Conservation (phyloP, 208 protist genomes). For the Wallacemonas sp. region DNA sequence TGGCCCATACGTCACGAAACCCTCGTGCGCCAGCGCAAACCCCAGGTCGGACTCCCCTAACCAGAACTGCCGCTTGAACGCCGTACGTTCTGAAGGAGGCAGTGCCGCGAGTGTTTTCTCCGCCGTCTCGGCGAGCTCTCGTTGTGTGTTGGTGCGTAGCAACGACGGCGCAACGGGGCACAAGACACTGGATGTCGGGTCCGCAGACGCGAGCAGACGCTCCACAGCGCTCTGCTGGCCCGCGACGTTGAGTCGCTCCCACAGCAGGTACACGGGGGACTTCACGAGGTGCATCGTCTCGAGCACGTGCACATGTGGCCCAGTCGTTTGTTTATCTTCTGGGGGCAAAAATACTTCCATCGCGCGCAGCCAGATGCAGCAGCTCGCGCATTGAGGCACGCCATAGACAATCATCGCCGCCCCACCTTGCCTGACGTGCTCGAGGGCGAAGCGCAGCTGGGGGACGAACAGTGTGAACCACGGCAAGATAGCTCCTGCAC, state of each 20-base stretch:
- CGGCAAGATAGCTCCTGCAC: slow-evolving; percentile 30
- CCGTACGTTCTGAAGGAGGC: background rate
- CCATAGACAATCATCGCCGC: slow-evolving; percentile 76
- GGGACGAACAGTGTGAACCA: slow-evolving; percentile 80
- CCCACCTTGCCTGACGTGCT: slow-evolving; percentile 40
- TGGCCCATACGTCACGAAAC: slow-evolving; percentile 31
- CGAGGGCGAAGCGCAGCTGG: slow-evolving; percentile 55
- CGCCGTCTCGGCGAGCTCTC: background rate
- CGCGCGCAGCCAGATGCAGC: slow-evolving; percentile 55
- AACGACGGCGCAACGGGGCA: slow-evolving; percentile 7
- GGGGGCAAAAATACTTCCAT: slow-evolving; percentile 22
- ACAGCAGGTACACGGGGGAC: slow-evolving; percentile 67
- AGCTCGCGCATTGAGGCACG: slow-evolving; percentile 65
- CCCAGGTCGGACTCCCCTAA: slow-evolving; percentile 63
- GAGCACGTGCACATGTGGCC: slow-evolving; percentile 23
- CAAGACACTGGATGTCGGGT: slow-evolving; percentile 1
- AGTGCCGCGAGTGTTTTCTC: background rate
- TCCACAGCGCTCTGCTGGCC: background rate
- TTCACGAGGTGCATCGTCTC: slow-evolving; percentile 78
- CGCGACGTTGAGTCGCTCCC: slow-evolving; percentile 10
- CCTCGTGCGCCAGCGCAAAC: slow-evolving; percentile 38
- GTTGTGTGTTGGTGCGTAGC: background rate
- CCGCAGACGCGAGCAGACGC: background rate
- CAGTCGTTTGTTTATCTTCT: background rate
- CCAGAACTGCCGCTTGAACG: slow-evolving; percentile 52